Conservation (phyloP, 768 basidiomycete genomes). For the Rhodosporidiobolus sp. region DNA sequence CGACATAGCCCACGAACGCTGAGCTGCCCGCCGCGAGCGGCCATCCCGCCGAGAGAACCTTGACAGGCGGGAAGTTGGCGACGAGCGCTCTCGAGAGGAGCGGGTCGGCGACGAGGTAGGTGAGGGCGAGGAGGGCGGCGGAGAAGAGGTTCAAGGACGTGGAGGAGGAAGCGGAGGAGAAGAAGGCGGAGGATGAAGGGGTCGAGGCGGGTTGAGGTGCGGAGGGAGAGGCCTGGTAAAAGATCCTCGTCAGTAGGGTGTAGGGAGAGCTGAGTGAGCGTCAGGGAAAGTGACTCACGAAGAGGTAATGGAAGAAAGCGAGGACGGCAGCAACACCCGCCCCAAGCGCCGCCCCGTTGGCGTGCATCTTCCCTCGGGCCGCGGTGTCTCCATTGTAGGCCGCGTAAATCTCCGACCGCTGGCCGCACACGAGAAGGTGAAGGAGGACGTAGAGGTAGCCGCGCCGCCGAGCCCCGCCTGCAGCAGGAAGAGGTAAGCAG, state of each 20-base stretch:
- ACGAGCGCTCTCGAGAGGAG: slow-evolving; percentile 30
- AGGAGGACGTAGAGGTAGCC: slow-evolving; percentile 30
- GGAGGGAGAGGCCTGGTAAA: not conserved
- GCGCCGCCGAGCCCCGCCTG: not conserved
- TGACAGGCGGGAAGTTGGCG: slow-evolving; percentile 53
- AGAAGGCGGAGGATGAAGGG: slow-evolving; percentile 3
- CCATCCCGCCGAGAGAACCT: slow-evolving; percentile 59
- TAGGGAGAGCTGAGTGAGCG: no score
- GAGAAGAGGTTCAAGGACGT: slow-evolving; percentile 23
- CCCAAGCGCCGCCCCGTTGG: slow-evolving; percentile 1
- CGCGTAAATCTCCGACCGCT: slow-evolving; percentile 26
- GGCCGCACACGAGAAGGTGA: slow-evolving; percentile 22
- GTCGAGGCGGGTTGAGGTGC: slow-evolving; percentile 2
- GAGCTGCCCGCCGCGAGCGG: slow-evolving; percentile 63
- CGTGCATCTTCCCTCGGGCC: slow-evolving; percentile 20
- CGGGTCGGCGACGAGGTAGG: slow-evolving; percentile 37
- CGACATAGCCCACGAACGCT: slow-evolving; percentile 60
- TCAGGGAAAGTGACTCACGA: slow-evolving; percentile 9
- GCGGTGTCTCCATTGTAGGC: slow-evolving; percentile 15
- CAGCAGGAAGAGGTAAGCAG: not conserved
- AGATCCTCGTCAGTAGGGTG: not conserved
- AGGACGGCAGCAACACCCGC: not conserved
- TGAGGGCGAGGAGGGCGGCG: slow-evolving; percentile 30
- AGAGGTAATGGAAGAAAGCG: slow-evolving; percentile 4
- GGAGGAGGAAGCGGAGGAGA: slow-evolving; percentile 11